Evolutionary conservation across 768 basidiomycete species (phyloP), one percentile per base, ranked within the genome.

Genomic region (Leccinum pellstonianum): DNA sequence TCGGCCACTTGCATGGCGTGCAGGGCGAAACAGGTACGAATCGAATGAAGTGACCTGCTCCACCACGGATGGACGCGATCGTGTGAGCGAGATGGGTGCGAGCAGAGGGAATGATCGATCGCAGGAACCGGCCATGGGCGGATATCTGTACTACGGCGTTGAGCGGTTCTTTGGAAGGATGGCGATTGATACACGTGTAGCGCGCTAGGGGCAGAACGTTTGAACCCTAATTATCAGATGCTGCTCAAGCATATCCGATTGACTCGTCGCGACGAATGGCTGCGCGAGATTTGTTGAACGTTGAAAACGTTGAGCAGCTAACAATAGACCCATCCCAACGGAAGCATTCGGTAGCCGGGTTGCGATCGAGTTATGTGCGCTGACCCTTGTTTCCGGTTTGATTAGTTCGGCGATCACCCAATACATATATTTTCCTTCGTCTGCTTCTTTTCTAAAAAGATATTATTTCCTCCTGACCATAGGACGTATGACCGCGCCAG

Each of bases 101-200:
- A 31, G 12, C 1, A 52, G 47, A 11, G 14, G 11, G 10, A 5
- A 48, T 10, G 55, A 64, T 66, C 62, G 51, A 63, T 63, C 56
- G 31, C 52, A 41, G 57, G 48, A 12, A 9, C 53, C 51, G 14
- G 21, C 49, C 21, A 55, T 48, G 23, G 10, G 21, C 33, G 19
- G 50, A 66, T 37, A 14, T 15, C 31, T 25, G 57, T 31, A 49
- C 27, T 29, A 29, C 27, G 53, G 52, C 37, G 14, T 41, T 50
- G 51, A 54, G 19, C n/a, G 33, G 37, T 58, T 37, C 62, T 64
- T 49, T 14, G 21, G 27, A 23, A 31, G 35, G 47, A 54, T 17
- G 35, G 6, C 21, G 61, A 56, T 43, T 33, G 59, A 68, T 58
- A 33, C 66, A 68, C 65, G 66, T 67, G 65, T 62, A 14, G 14